Conservation (phyloP, 441 rosid genomes). For the Erysimum pusillum region DNA sequence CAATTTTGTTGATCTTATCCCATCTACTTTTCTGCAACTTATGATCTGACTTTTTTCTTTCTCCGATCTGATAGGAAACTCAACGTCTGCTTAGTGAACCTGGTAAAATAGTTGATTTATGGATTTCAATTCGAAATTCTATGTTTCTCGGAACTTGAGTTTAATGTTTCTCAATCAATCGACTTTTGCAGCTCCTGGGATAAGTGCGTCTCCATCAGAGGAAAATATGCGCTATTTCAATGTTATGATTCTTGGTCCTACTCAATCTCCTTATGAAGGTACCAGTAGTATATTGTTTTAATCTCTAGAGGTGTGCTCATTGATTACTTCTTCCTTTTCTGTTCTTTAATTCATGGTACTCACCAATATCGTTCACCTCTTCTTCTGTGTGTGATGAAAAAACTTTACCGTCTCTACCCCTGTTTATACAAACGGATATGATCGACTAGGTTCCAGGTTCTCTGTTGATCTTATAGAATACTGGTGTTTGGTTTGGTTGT, state of each 20-base stretch:
- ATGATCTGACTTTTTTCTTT: conserved; percentile 27
- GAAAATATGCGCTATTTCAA: conserved; percentile 97
- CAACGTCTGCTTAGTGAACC: conserved; percentile 99
- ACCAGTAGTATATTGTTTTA: conserved; percentile 46
- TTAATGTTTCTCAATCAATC: too few relatives aligned
- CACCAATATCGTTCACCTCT: background rate
- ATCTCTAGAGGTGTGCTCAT: background rate
- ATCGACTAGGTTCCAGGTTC: background rate
- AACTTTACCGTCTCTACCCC: background rate
- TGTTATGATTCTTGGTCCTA: conserved; percentile 97
- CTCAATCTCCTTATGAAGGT: conserved; percentile 99
- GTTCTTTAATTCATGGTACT: background rate
- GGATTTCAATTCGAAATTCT: too few relatives aligned
- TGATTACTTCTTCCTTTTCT: background rate
- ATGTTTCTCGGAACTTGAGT: too few relatives aligned
- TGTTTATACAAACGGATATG: background rate
- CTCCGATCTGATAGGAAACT: conserved; percentile 79
- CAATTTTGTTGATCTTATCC: background rate
- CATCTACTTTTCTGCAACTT: conserved; percentile 12
- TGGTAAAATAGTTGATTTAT: conserved; percentile 60
- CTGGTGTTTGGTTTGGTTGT: background rate
- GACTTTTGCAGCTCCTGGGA: conserved; percentile 78
- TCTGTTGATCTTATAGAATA: background rate
- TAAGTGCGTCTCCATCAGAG: conserved; percentile 97
- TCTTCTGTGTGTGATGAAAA: background rate